Evolutionary conservation across 2,329 filamentous ascomycete species (phyloP).

Genomic region (Verticillium isaacii): DNA sequence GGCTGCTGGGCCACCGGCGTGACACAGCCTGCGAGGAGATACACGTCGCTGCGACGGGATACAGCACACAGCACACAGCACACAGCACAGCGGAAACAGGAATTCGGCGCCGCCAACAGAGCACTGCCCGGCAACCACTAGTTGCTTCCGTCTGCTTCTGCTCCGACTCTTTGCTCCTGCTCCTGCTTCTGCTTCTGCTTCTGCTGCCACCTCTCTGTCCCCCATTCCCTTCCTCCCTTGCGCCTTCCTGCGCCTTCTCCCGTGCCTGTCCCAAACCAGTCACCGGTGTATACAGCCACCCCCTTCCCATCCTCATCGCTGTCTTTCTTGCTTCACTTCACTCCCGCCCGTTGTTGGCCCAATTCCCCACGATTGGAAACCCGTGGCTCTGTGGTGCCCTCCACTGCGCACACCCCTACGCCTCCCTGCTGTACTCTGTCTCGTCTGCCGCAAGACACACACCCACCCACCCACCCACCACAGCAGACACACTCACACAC

Average conservation of each 20-base stretch:
- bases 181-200: not conserved
- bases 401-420: not conserved
- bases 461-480: not conserved
- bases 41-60: not conserved
- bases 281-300: not conserved
- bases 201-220: not conserved
- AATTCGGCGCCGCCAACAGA: not conserved
- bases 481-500: not conserved
- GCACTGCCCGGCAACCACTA: not conserved
- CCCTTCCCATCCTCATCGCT: not conserved
- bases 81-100: not conserved
- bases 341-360: not conserved
- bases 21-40: not conserved
- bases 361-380: slow-evolving; percentile 1
- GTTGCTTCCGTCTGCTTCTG: not conserved
- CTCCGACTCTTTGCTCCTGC: not conserved
- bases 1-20: not conserved
- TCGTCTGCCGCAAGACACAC: not conserved
- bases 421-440: not conserved
- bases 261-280: not conserved
- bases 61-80: not conserved
- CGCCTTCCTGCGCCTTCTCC: not conserved
- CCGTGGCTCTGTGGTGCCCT: not conserved
- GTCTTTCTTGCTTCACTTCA: not conserved
- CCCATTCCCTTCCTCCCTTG: not conserved